Conservation (phyloP, 2,329 filamentous ascomycete genomes). For the Aaosphaeria arxii region DNA sequence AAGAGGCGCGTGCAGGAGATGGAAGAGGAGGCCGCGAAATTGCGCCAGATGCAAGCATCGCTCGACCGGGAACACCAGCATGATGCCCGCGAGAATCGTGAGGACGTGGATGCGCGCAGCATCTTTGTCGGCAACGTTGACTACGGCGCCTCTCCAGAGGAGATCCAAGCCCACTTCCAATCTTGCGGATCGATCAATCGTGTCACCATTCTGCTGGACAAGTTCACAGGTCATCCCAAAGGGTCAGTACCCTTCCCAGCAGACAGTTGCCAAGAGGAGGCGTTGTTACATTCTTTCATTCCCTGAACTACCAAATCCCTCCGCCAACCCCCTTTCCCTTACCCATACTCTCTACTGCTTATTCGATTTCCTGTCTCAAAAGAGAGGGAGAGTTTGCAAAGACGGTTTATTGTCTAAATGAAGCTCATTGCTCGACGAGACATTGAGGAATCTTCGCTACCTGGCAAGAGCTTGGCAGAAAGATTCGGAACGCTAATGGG, state of each 20-base stretch:
- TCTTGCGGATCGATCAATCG: conserved; percentile 96
- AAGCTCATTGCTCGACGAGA: too few relatives aligned
- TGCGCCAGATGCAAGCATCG: conserved; percentile 55
- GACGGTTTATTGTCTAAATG: too few relatives aligned
- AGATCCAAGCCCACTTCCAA: conserved; percentile 98
- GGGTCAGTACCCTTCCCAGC: conserved; percentile 61
- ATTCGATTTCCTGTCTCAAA: too few relatives aligned
- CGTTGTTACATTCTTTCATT: conserved; percentile 18
- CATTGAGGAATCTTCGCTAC: conserved; percentile 44
- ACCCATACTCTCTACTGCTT: too few relatives aligned
- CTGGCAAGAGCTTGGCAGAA: conserved; percentile 54
- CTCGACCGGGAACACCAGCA: conserved; percentile 79
- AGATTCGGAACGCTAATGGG: conserved; percentile 53
- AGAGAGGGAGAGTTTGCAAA: too few relatives aligned
- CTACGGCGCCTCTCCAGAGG: conserved; percentile 93
- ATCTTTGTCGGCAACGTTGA: conserved; percentile 99
- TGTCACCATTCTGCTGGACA: conserved; percentile 95
- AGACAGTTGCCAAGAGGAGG: conserved; percentile 33
- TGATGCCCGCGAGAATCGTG: conserved; percentile 85
- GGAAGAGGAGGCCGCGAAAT: conserved; percentile 56
- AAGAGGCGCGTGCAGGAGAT: conserved; percentile 55
- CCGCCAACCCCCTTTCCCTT: too few relatives aligned
- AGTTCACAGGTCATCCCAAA: conserved; percentile 99
- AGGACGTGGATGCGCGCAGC: conserved; percentile 90
- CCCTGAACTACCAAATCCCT: conserved; percentile 10